Evolutionary conservation across 1,284 basidiomycete species (phyloP), one percentile per base, ranked within the genome.

Genomic region (Anthracocystis setariae): DNA sequence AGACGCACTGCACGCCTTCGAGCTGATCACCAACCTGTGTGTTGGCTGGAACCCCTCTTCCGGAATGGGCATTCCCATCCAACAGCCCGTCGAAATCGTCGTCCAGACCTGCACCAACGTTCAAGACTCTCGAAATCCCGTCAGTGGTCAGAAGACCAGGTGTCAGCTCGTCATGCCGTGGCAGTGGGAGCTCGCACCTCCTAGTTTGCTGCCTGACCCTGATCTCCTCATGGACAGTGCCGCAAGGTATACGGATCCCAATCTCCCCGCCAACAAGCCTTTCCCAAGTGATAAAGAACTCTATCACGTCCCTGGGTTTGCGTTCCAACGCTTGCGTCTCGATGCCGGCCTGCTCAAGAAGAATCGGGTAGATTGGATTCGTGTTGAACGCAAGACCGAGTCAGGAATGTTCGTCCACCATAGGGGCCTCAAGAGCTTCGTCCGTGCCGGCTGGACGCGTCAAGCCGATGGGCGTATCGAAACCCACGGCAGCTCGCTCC

Each of bases 11-110:
- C 55, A 71, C 35, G 58, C 62, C 7, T 78, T 78, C 24, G 74
- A 78, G 55, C 54, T 81, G 21, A 20, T 81, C 43, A 79, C 79
- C n/a, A 76, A 76, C 27, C 63, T 79, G 32, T 65, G 60, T 37
- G 54, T 74, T 12, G 79, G 78, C 5, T 46, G 62, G 39, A 77
- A 70, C 18, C 47, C 63, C 4, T 65, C 66, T 18, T 55, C 57
- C 4, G 74, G 69, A 1, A 50, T 55, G 44, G 74, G 69, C 1
- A 18, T 47, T 3, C 60, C 59, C 0, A 59, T 72, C 5, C 59
- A 49, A 0, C 71, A 74, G 47, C 60, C 59, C 3, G 32, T 72
- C 32, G 76, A 76, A 57, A 45, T 78, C 15, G 65, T 73, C 7
- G 67, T 73, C 13, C 50, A 57, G 46, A 29, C 58, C 18, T 79